A percentile compares a stretch with the other conserved stretches of the same genome.
phyloP scores from a whole-genome alignment of 495 filamentous ascomycete genomes.

The Aspergillus nidulans region DNA sequence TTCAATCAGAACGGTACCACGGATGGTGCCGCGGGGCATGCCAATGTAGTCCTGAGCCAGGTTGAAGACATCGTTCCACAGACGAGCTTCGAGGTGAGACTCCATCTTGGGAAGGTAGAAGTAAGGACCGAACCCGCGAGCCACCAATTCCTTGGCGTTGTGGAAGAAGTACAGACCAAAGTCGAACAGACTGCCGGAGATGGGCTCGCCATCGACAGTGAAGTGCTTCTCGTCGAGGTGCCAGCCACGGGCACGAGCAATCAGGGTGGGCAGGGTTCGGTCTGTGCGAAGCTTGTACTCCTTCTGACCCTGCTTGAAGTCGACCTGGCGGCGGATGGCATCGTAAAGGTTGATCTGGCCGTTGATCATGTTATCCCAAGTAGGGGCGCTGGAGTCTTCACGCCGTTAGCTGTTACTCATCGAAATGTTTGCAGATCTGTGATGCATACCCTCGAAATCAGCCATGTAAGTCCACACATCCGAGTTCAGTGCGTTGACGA shows the following conservation, averaged over 20 bases:
- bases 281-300: slow-evolving; percentile 97
- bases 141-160: slow-evolving; percentile 86
- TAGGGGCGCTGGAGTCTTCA: slow-evolving; percentile 90
- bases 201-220: slow-evolving; percentile 91
- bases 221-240: slow-evolving; percentile 98
- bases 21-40: slow-evolving; percentile 86
- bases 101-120: slow-evolving; percentile 99
- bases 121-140: slow-evolving; percentile 84
- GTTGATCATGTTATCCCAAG: slow-evolving; percentile 99
- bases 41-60: slow-evolving; percentile 88
- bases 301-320: slow-evolving; percentile 93
- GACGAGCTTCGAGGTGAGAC: slow-evolving; percentile 90
- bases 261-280: slow-evolving; percentile 70
- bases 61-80: slow-evolving; percentile 99
- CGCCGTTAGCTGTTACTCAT: slow-evolving; percentile 4
- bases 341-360: slow-evolving; percentile 98
- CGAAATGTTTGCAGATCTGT: not conserved
- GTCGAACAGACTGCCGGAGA: slow-evolving; percentile 91
- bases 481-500: slow-evolving; percentile 95
- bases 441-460: slow-evolving; percentile 78
- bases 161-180: slow-evolving; percentile 99
- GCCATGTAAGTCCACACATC: slow-evolving; percentile 99
- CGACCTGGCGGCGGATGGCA: slow-evolving; percentile 87
- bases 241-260: slow-evolving; percentile 86
- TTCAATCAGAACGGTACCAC: slow-evolving; percentile 95